Conservation (phyloP, 345 rosid species). For the Citrus medica region DNA sequence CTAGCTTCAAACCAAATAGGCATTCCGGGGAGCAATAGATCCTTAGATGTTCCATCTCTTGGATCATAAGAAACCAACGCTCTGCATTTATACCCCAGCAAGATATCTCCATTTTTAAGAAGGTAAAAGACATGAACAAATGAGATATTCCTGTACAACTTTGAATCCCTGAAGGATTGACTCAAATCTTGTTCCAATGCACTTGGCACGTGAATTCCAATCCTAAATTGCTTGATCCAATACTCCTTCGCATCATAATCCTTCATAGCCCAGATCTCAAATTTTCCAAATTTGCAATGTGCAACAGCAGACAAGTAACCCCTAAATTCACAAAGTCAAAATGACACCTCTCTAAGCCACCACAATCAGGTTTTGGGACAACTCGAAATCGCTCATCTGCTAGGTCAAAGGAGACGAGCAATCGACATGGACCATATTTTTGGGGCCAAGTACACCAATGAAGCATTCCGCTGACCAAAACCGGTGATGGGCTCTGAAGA, state of each 20-base stretch:
- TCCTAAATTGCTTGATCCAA: conserved; percentile 56
- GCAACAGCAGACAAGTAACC: conserved; percentile 68
- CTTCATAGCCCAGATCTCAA: conserved; percentile 90
- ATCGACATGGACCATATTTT: conserved; percentile 37
- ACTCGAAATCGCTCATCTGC: conserved; percentile 66
- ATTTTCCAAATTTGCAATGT: conserved; percentile 60
- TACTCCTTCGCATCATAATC: conserved; percentile 58
- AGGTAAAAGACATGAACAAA: conserved; percentile 47
- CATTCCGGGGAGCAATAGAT: conserved; percentile 45
- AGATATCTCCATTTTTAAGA: conserved; percentile 59
- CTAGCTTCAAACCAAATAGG: conserved; percentile 74
- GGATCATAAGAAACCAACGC: conserved; percentile 71
- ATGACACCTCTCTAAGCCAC: conserved; percentile 54
- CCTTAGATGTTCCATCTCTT: conserved; percentile 51
- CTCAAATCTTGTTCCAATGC: conserved; percentile 6
- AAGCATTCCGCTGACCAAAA: conserved; percentile 66
- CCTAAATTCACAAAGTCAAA: conserved; percentile 46
- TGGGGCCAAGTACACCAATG: conserved; percentile 72
- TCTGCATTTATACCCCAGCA: conserved; percentile 76
- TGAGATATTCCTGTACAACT: too few species aligned
- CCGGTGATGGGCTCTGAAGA: conserved; percentile 37
- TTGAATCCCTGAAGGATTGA: too few species aligned
- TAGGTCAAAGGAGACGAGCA: conserved; percentile 46
- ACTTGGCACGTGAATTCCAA: conserved; percentile 69
- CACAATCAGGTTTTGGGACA: conserved; percentile 67